Conservation (phyloP, 495 filamentous ascomycete genomes). For the Talaromyces stipitatus region DNA sequence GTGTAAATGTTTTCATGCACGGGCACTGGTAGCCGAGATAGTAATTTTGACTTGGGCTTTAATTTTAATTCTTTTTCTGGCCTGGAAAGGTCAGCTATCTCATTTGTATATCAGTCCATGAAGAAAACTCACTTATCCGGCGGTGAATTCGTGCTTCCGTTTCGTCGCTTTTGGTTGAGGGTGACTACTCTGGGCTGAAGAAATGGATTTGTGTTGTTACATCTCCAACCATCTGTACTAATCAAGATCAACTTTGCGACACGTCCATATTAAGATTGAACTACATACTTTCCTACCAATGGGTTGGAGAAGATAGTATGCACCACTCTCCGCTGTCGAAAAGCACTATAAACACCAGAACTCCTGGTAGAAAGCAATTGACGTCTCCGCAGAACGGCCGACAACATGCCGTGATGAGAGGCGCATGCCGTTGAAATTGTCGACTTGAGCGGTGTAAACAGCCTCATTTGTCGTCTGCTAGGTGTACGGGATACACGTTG, state of each 20-base stretch:
- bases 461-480: not conserved
- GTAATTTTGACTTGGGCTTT: slow-evolving; percentile 23
- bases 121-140: not conserved
- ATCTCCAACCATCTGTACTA: not conserved
- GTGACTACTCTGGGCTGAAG: not conserved
- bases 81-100: not conserved
- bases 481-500: not conserved
- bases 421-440: not conserved
- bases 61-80: not conserved
- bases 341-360: not conserved
- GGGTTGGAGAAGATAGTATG: not conserved
- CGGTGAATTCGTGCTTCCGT: not conserved
- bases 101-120: not conserved
- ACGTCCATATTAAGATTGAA: too few species aligned
- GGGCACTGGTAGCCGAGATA: slow-evolving; percentile 44
- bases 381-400: not conserved
- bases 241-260: not conserved
- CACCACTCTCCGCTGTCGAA: not conserved
- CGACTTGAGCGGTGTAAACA: not conserved
- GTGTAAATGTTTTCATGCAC: slow-evolving; percentile 92
- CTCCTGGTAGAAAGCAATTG: not conserved
- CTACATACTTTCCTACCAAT: not conserved
- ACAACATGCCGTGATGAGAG: not conserved
- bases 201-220: not conserved
- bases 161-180: not conserved